Evolutionary conservation across 441 rosid species (phyloP), one percentile per base, ranked within the genome.

Genomic region (Pelargonium australe): DNA sequence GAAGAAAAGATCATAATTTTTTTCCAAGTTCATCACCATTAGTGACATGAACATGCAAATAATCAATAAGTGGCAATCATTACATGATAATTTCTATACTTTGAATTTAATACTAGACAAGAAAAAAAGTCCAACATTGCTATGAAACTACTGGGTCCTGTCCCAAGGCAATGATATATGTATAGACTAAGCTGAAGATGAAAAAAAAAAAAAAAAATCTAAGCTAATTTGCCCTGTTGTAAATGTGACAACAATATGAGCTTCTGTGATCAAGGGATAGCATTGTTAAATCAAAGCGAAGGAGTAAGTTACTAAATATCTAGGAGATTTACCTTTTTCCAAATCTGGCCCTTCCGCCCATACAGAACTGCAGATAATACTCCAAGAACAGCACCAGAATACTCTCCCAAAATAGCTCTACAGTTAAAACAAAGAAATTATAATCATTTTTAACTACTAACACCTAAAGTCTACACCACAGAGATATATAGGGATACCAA

Each of bases 371-470:
- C 99, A 73, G 99, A 94, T 70, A 94, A 82, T 57, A 91, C 97
- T 75, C 97, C 99, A 77, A 94, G 99, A 71, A 88, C 84, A 73
- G 99, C 97, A 67, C 99, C 99, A 68, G 99, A 91, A 83, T 94
- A 94, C 86, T 94, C 99, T 34, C 89, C 87, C 85, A 94, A 74
- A 78, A 94, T 84, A 75, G 92, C 87, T 77, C 99, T 94, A 71
- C 64, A 72, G 60, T 45, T 53, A 65, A 70, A 55, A 68, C 61
- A 25, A 70, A 65, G 43, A 16, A 73, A 63, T 23, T 14, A 19
- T 41, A 25, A 14, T 67, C 4, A 68, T 20, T 11, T 51, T 19
- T 63, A 63, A 63, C 43, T 55, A 67, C 31, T n/a, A 40, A 66
- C 10, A 31, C 63, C 31, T 10, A 60, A 20, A 60, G 34, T 60